These are phyloP conservation scores for Penicillium dipodomyicola DNA, from an alignment of 495 filamentous ascomycete species.

Conservation along the genomic window DNA sequence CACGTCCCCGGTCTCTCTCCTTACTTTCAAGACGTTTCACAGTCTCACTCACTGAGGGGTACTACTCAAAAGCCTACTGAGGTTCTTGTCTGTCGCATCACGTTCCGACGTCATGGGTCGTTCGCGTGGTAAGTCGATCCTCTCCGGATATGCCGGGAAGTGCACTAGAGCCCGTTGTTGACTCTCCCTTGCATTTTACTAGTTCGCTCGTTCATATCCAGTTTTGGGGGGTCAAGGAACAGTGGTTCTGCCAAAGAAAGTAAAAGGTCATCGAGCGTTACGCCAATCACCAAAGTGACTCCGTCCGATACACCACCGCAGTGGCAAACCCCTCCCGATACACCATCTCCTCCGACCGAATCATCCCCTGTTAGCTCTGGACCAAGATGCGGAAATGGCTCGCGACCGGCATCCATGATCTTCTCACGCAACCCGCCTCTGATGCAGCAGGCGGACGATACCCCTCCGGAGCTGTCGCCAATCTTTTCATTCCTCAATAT, in stretches of 20 bases:
- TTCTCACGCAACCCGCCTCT: conserved; percentile 85
- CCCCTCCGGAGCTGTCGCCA: conserved; percentile 85
- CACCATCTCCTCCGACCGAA: conserved; percentile 34
- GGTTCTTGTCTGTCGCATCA: conserved; percentile 12
- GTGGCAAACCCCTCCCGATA: conserved; percentile 38
- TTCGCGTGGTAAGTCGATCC: conserved; percentile 42
- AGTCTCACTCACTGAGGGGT: conserved; percentile 4
- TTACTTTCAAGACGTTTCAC: conserved; percentile 11
- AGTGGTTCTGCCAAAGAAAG: conserved; percentile 33
- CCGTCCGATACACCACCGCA: conserved; percentile 29
- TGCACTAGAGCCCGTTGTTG: conserved; percentile 12
- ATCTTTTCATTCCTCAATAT: conserved; percentile 94
- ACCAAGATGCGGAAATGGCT: conserved; percentile 35
- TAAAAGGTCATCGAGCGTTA: conserved; percentile 30
- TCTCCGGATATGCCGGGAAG: conserved; percentile 14
- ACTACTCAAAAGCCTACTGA: conserved; percentile 1
- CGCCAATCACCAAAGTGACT: conserved; percentile 11
- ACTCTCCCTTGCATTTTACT: conserved; percentile 33
- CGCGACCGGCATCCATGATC: conserved; percentile 60
- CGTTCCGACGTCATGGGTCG: conserved; percentile 37
- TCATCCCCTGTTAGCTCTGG: conserved; percentile 31
- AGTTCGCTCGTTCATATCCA: conserved; percentile 65
- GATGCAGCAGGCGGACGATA: conserved; percentile 81
- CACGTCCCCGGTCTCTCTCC: not conserved
- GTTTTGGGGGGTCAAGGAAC: conserved; percentile 46